Conservation (phyloP, 139 green algal species). For the Protoeuglena noctilucae region DNA sequence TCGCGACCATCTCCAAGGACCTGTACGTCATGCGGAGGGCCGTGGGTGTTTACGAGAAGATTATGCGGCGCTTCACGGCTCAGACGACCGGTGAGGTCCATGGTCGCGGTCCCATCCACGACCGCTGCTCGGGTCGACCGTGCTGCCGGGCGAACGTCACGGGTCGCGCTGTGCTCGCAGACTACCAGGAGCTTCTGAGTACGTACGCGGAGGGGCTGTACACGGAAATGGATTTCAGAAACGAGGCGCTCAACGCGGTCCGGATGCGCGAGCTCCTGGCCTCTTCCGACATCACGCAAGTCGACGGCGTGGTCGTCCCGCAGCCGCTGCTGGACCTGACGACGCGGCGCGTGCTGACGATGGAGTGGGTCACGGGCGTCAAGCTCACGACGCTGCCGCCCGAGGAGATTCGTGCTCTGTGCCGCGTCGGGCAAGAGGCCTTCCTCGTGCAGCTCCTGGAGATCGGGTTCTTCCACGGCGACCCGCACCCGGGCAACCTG, state of each 20-base stretch:
- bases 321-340: constrained; percentile 37
- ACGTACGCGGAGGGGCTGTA: constrained; percentile 64
- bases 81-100: constrained; percentile 63
- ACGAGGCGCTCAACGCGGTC: constrained; percentile 59
- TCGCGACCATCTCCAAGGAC: constrained; percentile 71
- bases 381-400: constrained; percentile 64
- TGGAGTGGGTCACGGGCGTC: constrained; percentile 75
- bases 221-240: constrained; percentile 84
- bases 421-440: constrained; percentile 61
- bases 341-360: constrained; percentile 53
- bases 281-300: constrained; percentile 22
- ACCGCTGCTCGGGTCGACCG: too few relatives aligned
- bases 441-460: constrained; percentile 90
- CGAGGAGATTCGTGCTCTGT: constrained; percentile 48
- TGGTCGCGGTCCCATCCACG: too few relatives aligned
- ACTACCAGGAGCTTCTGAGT: constrained; percentile 41
- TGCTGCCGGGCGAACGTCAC: too few relatives aligned
- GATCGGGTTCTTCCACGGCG: constrained; percentile 63
- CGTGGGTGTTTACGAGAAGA: constrained; percentile 57
- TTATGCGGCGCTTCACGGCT: constrained; percentile 54
- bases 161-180: too few relatives aligned
- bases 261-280: constrained; percentile 48
- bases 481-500: constrained; percentile 43
- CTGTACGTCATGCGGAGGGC: constrained; percentile 72
- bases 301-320: constrained; percentile 39